These are phyloP conservation scores for Pichia sp. DNA, from an alignment of 1,139 yeast genomes.

Conservation along the genomic window DNA sequence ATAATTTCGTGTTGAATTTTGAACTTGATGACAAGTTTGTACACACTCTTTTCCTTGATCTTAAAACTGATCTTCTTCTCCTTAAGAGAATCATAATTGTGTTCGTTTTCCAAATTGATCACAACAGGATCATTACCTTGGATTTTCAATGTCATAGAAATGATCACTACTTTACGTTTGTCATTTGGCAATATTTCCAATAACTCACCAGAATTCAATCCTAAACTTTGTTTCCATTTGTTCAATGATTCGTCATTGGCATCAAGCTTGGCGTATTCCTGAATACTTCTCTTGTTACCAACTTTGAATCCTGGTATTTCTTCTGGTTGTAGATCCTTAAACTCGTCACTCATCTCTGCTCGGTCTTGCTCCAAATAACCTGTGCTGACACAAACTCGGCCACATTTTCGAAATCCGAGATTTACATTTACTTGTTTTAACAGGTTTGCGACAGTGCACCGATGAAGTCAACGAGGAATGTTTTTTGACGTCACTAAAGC, in stretches of 20 bases:
- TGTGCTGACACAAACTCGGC: too few species aligned
- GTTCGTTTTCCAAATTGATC: constrained; percentile 47
- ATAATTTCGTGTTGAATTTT: constrained; percentile 78
- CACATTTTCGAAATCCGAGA: too few species aligned
- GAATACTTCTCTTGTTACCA: constrained; percentile 77
- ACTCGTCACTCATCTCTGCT: constrained; percentile 12
- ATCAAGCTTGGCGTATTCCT: constrained; percentile 75
- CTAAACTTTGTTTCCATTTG: constrained; percentile 89
- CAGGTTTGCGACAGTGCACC: too few species aligned
- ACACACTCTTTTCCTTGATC: constrained; percentile 72
- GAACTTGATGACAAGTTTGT: constrained; percentile 67
- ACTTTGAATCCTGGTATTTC: constrained; percentile 64
- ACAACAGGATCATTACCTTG: constrained; percentile 57
- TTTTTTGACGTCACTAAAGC: too few species aligned
- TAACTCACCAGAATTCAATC: constrained; percentile 48
- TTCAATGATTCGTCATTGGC: constrained; percentile 88
- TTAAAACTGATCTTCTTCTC: constrained; percentile 51
- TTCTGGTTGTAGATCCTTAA: constrained; percentile 58
- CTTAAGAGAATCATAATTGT: constrained; percentile 40
- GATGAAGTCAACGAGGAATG: too few species aligned
- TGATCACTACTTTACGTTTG: constrained; percentile 66
- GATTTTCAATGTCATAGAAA: constrained; percentile 65
- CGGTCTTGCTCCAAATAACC: too few species aligned
- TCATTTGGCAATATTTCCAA: constrained; percentile 67
- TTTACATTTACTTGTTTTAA: too few species aligned